Evolutionary conservation across 164 flowering plant species (phyloP), one percentile per base, ranked within the genome.

Genomic region (Magnolia kwangsiensis): DNA sequence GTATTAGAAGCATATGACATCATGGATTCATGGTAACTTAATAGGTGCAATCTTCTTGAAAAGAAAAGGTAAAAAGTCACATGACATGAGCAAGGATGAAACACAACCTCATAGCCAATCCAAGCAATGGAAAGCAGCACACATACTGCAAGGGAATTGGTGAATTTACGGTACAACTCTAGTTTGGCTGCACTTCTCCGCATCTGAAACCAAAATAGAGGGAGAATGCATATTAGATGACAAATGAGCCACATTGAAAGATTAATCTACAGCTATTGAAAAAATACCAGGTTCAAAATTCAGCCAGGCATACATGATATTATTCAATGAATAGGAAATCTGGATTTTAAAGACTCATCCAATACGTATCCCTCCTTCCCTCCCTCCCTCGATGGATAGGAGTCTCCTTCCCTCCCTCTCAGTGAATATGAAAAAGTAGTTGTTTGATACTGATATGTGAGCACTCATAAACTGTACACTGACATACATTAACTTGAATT

Each of bases 81-180:
- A 0, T 55, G 3, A 55, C 61, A 55, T 65, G 67, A 23, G 23
- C 5, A 67, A 67, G 70, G 49, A 67, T 67, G 19, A 27, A 67
- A 67, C 18, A 50, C 20, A 82, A 96, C 99, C 97, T 96, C 99
- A 81, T 89, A 94, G 68, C 98, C 96, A 81, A 96, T 88, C 98
- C 99, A 96, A 71, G 93, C 96, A 80, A 96, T 84, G 68, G 98
- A 91, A 24, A 96, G 80, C 78, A 96, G 81, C 87, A 94, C 98
- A 71, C 87, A 87, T 18, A 90, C 80, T 19, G 98, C 98, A 71
- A 96, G 89, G 37, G 90, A 67, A 84, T 94, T 96, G 37, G 99
- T 94, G 68, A 92, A 96, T 75, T 90, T 96, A 45, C 97, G 78
- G 80, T 96, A 96, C 9, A 94, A 89, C 81, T 92, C 97, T 65